phyloP scores from a whole-genome alignment of 352 stramenopile genomes.

The Halophytophthora polymorphica region DNA sequence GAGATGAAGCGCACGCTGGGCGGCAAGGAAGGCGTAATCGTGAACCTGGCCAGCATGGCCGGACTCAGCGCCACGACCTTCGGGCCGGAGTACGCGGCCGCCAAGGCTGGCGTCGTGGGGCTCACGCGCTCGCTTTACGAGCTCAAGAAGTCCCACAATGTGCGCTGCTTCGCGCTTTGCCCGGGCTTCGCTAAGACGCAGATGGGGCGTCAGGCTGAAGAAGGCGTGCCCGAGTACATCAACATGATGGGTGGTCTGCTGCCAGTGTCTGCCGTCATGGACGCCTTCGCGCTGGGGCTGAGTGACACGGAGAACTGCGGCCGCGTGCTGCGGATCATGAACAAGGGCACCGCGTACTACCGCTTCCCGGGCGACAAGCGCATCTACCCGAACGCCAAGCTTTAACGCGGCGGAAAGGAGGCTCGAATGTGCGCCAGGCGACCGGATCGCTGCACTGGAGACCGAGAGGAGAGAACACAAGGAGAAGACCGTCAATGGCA shows the following conservation, averaged over 20 bases:
- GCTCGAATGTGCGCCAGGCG: no score
- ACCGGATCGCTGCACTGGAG: no score
- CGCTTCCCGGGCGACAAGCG: constrained; percentile 69
- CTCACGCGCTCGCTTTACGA: constrained; percentile 68
- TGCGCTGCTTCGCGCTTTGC: constrained; percentile 66
- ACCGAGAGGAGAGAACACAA: neutral
- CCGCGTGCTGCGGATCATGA: constrained; percentile 55
- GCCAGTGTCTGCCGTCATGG: constrained; percentile 45
- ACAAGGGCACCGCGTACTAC: constrained; percentile 47
- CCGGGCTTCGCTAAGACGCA: constrained; percentile 67
- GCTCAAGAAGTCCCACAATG: constrained; percentile 61
- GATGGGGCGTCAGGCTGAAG: constrained; percentile 48
- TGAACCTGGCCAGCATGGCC: constrained; percentile 72
- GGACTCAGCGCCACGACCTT: constrained; percentile 51
- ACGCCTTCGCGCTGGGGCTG: constrained; percentile 48
- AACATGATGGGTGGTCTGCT: constrained; percentile 52
- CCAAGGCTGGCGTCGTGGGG: constrained; percentile 70
- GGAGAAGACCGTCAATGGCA: constrained; percentile 1
- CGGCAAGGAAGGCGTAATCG: constrained; percentile 59
- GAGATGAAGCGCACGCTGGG: constrained; percentile 61
- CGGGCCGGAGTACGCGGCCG: constrained; percentile 62
- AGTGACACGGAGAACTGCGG: constrained; percentile 57
- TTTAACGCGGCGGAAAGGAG: no score
- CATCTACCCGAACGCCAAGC: constrained; percentile 65
- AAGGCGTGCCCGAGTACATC: constrained; percentile 40